phyloP scores from a whole-genome alignment of 495 filamentous ascomycete species.

The Neurospora intermedia region DNA sequence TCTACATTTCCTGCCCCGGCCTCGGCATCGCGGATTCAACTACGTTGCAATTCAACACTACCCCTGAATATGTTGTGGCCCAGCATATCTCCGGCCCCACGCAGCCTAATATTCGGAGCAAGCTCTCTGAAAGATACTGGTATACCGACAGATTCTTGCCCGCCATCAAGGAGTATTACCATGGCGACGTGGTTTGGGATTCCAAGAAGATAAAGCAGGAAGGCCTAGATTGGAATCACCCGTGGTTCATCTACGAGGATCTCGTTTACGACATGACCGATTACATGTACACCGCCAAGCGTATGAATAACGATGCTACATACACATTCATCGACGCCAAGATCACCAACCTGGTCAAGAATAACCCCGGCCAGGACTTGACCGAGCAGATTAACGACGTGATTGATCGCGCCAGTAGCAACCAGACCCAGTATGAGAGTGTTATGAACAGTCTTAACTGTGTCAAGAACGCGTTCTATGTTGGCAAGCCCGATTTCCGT shows the following conservation, averaged over 20 bases:
- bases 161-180: slow-evolving; percentile 72
- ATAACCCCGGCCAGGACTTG: slow-evolving; percentile 70
- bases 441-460: slow-evolving; percentile 58
- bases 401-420: slow-evolving; percentile 21
- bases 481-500: slow-evolving; percentile 78
- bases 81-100: slow-evolving; percentile 58
- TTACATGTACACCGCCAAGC: slow-evolving; percentile 68
- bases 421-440: slow-evolving; percentile 26
- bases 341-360: slow-evolving; percentile 54
- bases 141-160: slow-evolving; percentile 65
- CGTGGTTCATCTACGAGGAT: slow-evolving; percentile 68
- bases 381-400: slow-evolving; percentile 48
- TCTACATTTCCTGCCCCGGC: slow-evolving; percentile 59
- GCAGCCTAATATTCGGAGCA: slow-evolving; percentile 41
- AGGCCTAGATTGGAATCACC: slow-evolving; percentile 55
- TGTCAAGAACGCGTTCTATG: slow-evolving; percentile 73
- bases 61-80: slow-evolving; percentile 30
- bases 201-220: slow-evolving; percentile 41
- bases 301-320: slow-evolving; percentile 22
- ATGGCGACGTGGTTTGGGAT: slow-evolving; percentile 71
- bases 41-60: slow-evolving; percentile 51
- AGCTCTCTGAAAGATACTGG: slow-evolving; percentile 58
- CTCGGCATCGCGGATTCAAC: slow-evolving; percentile 47
- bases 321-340: slow-evolving; percentile 60
- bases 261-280: slow-evolving; percentile 83